phyloP scores from a whole-genome alignment of 805 yeast species.

The Nakazawaea ambrosiae region DNA sequence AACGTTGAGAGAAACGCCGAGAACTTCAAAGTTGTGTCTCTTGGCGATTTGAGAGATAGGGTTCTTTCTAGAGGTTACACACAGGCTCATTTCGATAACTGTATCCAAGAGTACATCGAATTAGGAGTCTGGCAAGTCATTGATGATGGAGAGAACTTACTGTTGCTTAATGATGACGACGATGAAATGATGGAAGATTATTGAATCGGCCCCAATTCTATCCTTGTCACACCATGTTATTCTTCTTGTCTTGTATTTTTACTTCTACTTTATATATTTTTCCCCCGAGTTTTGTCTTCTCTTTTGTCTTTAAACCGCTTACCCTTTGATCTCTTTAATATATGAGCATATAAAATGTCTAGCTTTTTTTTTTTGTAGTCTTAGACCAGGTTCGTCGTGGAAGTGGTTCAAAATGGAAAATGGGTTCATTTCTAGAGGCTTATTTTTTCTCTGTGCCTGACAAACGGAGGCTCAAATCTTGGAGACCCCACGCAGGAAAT shows the following conservation, averaged over 20 bases:
- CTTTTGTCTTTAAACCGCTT: background rate
- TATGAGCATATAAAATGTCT: too few species aligned
- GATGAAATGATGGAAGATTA: conserved; percentile 16
- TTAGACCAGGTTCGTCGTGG: too few species aligned
- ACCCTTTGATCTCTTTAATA: too few species aligned
- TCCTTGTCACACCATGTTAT: too few species aligned
- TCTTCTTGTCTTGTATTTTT: conserved; percentile 16
- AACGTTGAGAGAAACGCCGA: conserved; percentile 28
- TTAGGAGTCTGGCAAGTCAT: conserved; percentile 71
- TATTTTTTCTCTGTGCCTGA: too few species aligned
- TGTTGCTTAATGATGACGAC: conserved; percentile 40
- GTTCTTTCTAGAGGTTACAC: conserved; percentile 81
- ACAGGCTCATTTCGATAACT: conserved; percentile 64
- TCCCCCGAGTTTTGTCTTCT: too few species aligned
- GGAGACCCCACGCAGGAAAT: too few species aligned
- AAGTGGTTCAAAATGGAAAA: too few species aligned
- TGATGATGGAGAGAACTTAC: conserved; percentile 61
- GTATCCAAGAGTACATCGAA: conserved; percentile 66
- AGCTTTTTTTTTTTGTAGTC: too few species aligned
- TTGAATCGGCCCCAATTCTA: too few species aligned
- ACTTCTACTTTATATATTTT: background rate
- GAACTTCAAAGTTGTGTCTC: conserved; percentile 27
- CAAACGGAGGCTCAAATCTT: too few species aligned
- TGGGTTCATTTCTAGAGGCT: too few species aligned
- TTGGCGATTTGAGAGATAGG: conserved; percentile 50